Percentiles rank a stretch among this genome's conserved stretches.
Conservation (phyloP, 2,329 filamentous ascomycete genomes). For the Pestalotiopsis sp. region DNA sequence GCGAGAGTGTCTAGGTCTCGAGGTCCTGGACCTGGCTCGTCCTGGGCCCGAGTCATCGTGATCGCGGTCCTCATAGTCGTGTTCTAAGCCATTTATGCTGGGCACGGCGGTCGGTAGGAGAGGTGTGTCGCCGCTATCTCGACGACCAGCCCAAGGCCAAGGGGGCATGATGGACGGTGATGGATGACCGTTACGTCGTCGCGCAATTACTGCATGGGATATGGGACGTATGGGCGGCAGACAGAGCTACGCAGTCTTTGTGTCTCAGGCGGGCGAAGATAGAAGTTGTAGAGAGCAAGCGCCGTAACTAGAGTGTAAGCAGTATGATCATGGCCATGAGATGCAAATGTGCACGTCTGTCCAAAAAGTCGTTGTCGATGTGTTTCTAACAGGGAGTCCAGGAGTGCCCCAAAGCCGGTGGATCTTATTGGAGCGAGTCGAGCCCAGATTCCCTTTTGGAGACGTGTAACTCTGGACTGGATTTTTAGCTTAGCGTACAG, state of each 20-base stretch:
- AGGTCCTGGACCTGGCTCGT: slow-evolving; percentile 34
- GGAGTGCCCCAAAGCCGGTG: neutral
- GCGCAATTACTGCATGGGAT: slow-evolving; percentile 12
- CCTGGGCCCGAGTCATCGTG: slow-evolving; percentile 29
- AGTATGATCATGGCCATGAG: neutral
- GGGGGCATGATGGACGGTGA: slow-evolving; percentile 34
- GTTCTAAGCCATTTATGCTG: slow-evolving; percentile 31
- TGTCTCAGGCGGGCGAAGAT: neutral
- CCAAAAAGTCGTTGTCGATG: neutral
- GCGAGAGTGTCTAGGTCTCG: slow-evolving; percentile 39
- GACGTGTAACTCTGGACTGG: slow-evolving; percentile 10
- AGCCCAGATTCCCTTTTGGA: slow-evolving; percentile 8
- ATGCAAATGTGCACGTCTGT: neutral
- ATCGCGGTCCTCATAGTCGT: slow-evolving; percentile 21
- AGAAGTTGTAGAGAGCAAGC: neutral
- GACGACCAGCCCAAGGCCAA: slow-evolving; percentile 37
- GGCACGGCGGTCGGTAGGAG: slow-evolving; percentile 37
- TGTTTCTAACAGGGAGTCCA: neutral
- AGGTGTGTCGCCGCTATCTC: slow-evolving; percentile 30
- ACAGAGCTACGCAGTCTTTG: neutral
- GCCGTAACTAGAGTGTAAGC: neutral
- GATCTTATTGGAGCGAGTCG: neutral
- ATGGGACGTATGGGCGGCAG: neutral
- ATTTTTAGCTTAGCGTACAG: slow-evolving; percentile 7
- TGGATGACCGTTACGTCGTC: slow-evolving; percentile 20